Conservation (phyloP, 495 filamentous ascomycete species). For the Annulohypoxylon moriforme region DNA sequence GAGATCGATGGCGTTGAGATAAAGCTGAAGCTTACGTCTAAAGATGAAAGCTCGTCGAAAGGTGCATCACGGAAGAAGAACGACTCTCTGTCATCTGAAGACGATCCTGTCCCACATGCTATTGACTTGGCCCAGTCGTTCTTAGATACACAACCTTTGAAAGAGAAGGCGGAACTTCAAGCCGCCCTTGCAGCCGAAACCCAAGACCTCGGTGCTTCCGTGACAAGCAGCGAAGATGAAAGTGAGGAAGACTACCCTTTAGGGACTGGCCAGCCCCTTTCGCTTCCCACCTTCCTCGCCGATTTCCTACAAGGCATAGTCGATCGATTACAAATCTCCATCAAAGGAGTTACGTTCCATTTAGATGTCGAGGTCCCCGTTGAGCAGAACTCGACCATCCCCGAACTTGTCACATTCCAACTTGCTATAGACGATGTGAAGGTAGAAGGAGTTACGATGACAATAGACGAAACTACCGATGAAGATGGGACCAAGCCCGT, state of each 20-base stretch:
- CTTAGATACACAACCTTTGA: conserved; percentile 78
- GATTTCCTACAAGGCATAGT: conserved; percentile 84
- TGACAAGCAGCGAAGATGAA: conserved; percentile 67
- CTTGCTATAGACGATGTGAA: conserved; percentile 73
- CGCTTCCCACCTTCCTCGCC: conserved; percentile 83
- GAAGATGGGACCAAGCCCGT: conserved; percentile 40
- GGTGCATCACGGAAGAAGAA: conserved; percentile 47
- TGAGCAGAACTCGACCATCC: conserved; percentile 63
- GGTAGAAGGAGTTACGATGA: conserved; percentile 71
- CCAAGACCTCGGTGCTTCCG: conserved; percentile 68
- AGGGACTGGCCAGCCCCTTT: conserved; percentile 78
- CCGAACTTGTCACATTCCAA: conserved; percentile 70
- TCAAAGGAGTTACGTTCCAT: conserved; percentile 67
- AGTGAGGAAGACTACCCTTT: conserved; percentile 72
- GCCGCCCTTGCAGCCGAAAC: conserved; percentile 76
- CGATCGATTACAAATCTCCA: conserved; percentile 78
- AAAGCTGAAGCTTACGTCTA: conserved; percentile 60
- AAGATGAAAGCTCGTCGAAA: conserved; percentile 45
- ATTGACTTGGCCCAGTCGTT: conserved; percentile 89
- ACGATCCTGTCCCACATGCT: conserved; percentile 75
- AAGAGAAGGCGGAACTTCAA: conserved; percentile 80
- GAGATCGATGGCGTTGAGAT: conserved; percentile 83
- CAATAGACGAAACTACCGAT: conserved; percentile 26
- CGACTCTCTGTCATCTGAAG: conserved; percentile 35
- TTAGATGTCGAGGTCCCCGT: conserved; percentile 72